phyloP scores from a whole-genome alignment of 164 flowering plant species.

The Euptelea pleiosperma region DNA sequence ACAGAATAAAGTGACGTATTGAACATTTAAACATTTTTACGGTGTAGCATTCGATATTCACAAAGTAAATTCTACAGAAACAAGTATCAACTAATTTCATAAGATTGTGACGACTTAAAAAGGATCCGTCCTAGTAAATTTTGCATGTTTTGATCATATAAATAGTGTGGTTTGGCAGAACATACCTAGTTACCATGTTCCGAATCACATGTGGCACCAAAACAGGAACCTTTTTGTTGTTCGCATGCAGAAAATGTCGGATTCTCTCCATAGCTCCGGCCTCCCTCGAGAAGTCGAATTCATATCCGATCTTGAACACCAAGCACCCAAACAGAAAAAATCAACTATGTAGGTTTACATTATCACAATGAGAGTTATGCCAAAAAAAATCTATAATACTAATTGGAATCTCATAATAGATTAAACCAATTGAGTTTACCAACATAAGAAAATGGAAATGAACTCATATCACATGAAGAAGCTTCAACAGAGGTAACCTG shows the following conservation, averaged over 20 bases:
- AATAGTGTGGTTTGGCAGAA: background rate
- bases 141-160: too few species aligned
- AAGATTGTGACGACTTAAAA: too few species aligned
- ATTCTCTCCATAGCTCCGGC: slow-evolving; percentile 87
- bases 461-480: too few species aligned
- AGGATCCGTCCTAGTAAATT: too few species aligned
- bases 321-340: slow-evolving; percentile 6
- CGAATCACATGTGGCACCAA: slow-evolving; percentile 62
- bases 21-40: background rate
- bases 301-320: slow-evolving; percentile 72
- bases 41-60: background rate
- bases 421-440: too few species aligned
- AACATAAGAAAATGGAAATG: too few species aligned
- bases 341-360: too few species aligned
- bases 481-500: too few species aligned
- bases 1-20: background rate
- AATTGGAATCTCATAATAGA: too few species aligned
- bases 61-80: background rate
- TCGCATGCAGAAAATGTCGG: slow-evolving; percentile 45
- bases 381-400: too few species aligned
- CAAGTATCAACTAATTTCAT: background rate
- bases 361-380: too few species aligned
- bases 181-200: slow-evolving; percentile 67
- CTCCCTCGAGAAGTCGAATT: slow-evolving; percentile 89
- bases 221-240: slow-evolving; percentile 77